Base-by-base conservation (phyloP, 2,329 filamentous ascomycete species). In the Aspergillus japonicus region DNA sequence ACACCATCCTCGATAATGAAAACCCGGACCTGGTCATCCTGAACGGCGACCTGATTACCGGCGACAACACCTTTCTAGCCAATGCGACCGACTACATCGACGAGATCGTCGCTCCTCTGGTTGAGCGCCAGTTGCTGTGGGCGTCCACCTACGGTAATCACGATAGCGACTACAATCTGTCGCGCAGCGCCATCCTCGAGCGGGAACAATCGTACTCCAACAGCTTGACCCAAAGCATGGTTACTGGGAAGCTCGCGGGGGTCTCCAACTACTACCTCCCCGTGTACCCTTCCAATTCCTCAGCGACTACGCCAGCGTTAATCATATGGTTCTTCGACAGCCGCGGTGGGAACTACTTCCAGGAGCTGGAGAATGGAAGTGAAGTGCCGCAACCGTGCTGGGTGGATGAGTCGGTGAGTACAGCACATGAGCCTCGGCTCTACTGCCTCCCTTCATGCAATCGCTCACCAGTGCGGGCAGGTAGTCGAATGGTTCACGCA, bases 291-390 rank as follows among this genome's bases (percentile, higher is more conserved):
- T 61, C 68, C 16, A 58, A 59, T 11, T 53, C 50, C 1, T 82
- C 84, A 6, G 65, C 68, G 7, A 66, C 19, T 5, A 52, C 50
- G 19, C 50, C 50, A 11, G 50, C 50, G 5, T n/a, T 80, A 7
- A 67, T 91, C 0, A 76, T 92, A 1, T 92, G 88, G 87, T 91
- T 91, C 75, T 90, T 92, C 66, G 89, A 91, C 67, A 84, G 81
- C 57, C 80, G 83, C 16, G 87, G 87, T 39, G 87, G 87, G 7
- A 77, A 78, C 54, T 76, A 78, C 52, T 85, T 81, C 65, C 80
- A 77, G 50, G 63, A 81, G 21, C 66, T 64, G 1, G 59, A 70
- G 29, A 55, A 65, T 26, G 70, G 66, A 75, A 14, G 64, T 68
- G 5, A 73, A 21, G 29, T 44, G 2, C 48, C n/a, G 2, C 48